Evolutionary conservation across 2,329 filamentous ascomycete genomes (phyloP), one percentile per base, ranked within the genome.

Genomic region (Epichloe glyceriae): DNA sequence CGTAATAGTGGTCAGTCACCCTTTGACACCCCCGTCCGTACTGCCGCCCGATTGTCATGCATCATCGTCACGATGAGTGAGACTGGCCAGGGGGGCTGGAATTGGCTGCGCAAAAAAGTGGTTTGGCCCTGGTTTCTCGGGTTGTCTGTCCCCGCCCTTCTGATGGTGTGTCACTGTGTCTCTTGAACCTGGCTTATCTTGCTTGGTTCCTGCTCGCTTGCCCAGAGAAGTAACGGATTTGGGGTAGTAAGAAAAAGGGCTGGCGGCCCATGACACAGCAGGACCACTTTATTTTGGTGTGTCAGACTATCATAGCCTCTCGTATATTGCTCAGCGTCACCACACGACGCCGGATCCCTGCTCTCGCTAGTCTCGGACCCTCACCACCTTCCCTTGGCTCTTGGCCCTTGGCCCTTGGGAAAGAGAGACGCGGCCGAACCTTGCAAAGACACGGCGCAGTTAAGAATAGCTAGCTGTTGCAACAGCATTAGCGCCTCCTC

Each of bases 301-400:
- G 72, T 74, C 70, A 74, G 71, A 72, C 67, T 63, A 69, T 67
- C 67, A 70, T 67, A 68, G 67, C 64, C 64, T 59, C 66, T 72
- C 69, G 71, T 71, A 73, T 73, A 72, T 73, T 73, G 67, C 69
- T 63, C 68, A 66, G 68, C 70, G 66, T 70, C 69, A 71, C 69
- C 65, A 65, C 65, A 56, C 53, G 56, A 57, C 20, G 55, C 57
- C 22, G 48, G 58, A 64, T 63, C 64, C 63, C 58, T 64, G 63
- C 53, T 30, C 41, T 53, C 55, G 51, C 53, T 61, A 61, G 63
- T 39, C 45, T 47, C 39, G 33, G 33, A 49, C 40, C 50, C 50
- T 38, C 34, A 30, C 44, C 43, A 43, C 44, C 37, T 43, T 37
- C 35, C 47, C 43, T 30, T 30, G 26, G 26, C 26, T 10, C 47